Evolutionary conservation across 495 filamentous ascomycete species (phyloP), one percentile per base, ranked within the genome.

Genomic region (Penicillium ucsense): DNA sequence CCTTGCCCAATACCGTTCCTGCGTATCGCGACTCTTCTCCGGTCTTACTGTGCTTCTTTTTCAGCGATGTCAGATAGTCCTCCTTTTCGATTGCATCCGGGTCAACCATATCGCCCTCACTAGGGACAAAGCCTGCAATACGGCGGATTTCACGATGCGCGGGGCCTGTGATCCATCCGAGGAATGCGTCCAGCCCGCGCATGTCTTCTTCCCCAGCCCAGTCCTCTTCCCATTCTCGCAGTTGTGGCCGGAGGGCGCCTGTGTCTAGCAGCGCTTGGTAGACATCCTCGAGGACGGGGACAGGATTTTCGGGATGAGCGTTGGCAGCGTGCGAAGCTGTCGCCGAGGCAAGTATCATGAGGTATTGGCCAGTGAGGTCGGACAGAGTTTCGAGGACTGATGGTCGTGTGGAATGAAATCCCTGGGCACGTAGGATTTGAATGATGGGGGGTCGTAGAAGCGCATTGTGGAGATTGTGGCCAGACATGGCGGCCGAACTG

Each of bases 351-450:
- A 95, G 81, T 9, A 83, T 67, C 49, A 78, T 67, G 31, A 94
- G 61, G 65, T 94, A 89, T 49, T 81, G 81, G 3, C 78, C 80
- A 0, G 86, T 78, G 6, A 95, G 67, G 56, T 92, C 85, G 12
- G 84, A 78, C 7, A 94, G 53, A 9, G 85, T 77, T 65, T 95
- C 89, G 10, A 94, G 67, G 11, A 89, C 88, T 1, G 83, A 81
- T 4, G 84, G 80, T 30, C 78, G 77, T 3, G 86, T 83, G 5
- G 79, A 66, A 55, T 90, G 83, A 64, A 89, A 94, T 67, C 89
- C 89, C 32, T 85, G 77, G 31, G 88, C 87, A 55, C 89, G 86
- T 32, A 95, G 79, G 58, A 92, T 89, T 53, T 92, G 86, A 46
- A 94, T 79, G 47, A 94, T 76, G 31, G 81, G 79, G 3, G 89